Evolutionary conservation across 1,284 basidiomycete species (phyloP).

Genomic region (Pulchroboletus neoregius): DNA sequence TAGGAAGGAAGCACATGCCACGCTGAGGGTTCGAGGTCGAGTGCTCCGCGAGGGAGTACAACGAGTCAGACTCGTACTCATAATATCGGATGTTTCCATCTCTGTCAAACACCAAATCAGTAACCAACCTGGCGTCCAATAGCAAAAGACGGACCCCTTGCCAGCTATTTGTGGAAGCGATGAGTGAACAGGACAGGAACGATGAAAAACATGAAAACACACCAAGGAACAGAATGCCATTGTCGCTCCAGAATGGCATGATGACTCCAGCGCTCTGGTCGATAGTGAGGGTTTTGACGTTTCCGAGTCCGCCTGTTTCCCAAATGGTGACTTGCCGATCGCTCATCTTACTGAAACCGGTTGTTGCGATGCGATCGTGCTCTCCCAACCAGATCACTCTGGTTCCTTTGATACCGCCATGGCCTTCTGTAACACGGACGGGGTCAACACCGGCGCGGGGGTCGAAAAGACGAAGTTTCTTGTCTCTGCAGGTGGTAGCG

Average conservation of each 20-base stretch:
- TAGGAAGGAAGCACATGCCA: constrained; percentile 94
- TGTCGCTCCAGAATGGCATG: constrained; percentile 98
- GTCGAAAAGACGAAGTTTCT: constrained; percentile 91
- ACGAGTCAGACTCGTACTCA: constrained; percentile 87
- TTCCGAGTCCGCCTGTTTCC: constrained; percentile 73
- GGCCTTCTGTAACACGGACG: constrained; percentile 80
- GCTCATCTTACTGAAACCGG: constrained; percentile 94
- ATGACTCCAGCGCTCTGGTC: constrained; percentile 91
- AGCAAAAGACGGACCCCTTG: constrained; percentile 53
- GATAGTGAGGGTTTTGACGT: constrained; percentile 72
- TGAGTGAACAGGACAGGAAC: constrained; percentile 1
- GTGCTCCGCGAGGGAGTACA: constrained; percentile 82
- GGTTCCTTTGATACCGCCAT: constrained; percentile 92
- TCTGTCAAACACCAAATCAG: constrained; percentile 37
- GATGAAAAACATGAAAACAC: constrained; percentile 20
- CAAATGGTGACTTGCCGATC: constrained; percentile 88
- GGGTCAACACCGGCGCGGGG: constrained; percentile 76
- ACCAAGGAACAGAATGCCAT: constrained; percentile 91
- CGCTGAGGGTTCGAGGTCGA: constrained; percentile 91
- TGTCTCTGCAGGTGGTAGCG: constrained; percentile 84
- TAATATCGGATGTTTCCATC: constrained; percentile 96
- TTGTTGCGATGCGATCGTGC: constrained; percentile 83
- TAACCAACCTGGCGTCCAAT: constrained; percentile 16
- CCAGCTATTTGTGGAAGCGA: constrained; percentile 47
- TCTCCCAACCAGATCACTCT: constrained; percentile 92